phyloP scores from a whole-genome alignment of 441 rosid species.

The Euphorbia schlechtendalii region DNA sequence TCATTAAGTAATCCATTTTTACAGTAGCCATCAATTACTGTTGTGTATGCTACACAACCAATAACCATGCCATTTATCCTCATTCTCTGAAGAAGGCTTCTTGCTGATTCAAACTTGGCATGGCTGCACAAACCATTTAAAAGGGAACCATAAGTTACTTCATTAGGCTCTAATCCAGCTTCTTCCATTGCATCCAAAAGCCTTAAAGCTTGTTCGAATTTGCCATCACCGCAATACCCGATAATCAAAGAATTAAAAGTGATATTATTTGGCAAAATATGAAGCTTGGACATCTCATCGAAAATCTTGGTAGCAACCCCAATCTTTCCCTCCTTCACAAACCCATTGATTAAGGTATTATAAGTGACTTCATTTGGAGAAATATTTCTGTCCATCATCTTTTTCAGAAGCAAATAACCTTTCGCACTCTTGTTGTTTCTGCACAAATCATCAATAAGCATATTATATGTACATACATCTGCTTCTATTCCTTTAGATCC shows the following conservation, averaged over 20 bases:
- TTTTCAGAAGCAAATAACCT: slow-evolving; percentile 70
- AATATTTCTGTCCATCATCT: slow-evolving; percentile 63
- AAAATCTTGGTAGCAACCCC: slow-evolving; percentile 47
- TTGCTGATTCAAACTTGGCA: slow-evolving; percentile 50
- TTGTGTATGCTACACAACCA: slow-evolving; percentile 55
- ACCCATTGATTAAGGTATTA: slow-evolving; percentile 67
- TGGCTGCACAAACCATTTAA: slow-evolving; percentile 65
- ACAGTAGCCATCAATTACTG: slow-evolving; percentile 70
- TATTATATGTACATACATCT: slow-evolving; percentile 75
- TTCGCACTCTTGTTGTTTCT: slow-evolving; percentile 62
- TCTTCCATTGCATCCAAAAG: slow-evolving; percentile 54
- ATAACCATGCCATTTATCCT: slow-evolving; percentile 42
- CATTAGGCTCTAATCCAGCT: slow-evolving; percentile 45
- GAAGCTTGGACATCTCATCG: slow-evolving; percentile 58
- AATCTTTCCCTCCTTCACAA: slow-evolving; percentile 67
- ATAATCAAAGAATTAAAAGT: slow-evolving; percentile 67
- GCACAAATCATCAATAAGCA: slow-evolving; percentile 67
- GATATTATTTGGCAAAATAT: slow-evolving; percentile 49
- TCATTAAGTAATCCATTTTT: slow-evolving; percentile 52
- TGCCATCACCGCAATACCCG: slow-evolving; percentile 45
- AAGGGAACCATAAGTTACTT: slow-evolving; percentile 59
- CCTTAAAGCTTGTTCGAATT: slow-evolving; percentile 55
- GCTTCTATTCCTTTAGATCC: slow-evolving; percentile 58
- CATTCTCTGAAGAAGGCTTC: slow-evolving; percentile 57
- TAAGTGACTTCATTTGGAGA: slow-evolving; percentile 68